Conservation (phyloP, 371 early-diverging fungal species). For the Mortierella sp. region DNA sequence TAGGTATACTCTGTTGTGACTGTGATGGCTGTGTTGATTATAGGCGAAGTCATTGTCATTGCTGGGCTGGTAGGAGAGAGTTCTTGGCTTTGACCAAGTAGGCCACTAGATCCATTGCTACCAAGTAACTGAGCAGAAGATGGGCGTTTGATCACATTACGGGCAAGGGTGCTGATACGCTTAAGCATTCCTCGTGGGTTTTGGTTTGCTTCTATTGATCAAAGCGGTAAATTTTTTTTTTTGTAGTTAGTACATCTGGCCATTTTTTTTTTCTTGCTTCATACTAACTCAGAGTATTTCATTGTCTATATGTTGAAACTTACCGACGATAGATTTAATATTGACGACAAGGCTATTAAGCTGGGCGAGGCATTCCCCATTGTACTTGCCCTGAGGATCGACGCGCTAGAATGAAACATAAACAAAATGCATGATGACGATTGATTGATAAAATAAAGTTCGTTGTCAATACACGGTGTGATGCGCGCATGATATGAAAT, state of each 20-base stretch:
- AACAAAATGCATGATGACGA: too few relatives aligned
- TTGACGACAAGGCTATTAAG: slow-evolving; percentile 29
- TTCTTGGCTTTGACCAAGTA: not conserved
- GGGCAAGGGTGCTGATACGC: slow-evolving; percentile 47
- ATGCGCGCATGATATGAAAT: too few relatives aligned
- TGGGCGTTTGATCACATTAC: slow-evolving; percentile 37
- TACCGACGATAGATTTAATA: slow-evolving; percentile 29
- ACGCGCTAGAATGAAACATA: slow-evolving; percentile 17
- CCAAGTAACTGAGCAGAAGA: slow-evolving; percentile 7
- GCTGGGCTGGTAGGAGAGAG: not conserved
- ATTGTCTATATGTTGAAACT: not conserved
- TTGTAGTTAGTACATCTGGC: not conserved
- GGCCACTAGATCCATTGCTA: not conserved
- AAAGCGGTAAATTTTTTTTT: not conserved
- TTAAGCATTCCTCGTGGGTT: slow-evolving; percentile 38
- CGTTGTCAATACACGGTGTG: not conserved
- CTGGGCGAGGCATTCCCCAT: slow-evolving; percentile 20
- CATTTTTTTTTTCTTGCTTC: not conserved
- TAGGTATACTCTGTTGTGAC: slow-evolving; percentile 4
- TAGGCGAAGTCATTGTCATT: not conserved
- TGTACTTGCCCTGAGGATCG: slow-evolving; percentile 23
- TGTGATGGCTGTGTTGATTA: not conserved
- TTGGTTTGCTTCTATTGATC: slow-evolving; percentile 26
- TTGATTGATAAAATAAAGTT: too few relatives aligned
- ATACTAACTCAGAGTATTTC: not conserved